Conservation (phyloP, 306 rosid species). For the Rubus parviflorus region DNA sequence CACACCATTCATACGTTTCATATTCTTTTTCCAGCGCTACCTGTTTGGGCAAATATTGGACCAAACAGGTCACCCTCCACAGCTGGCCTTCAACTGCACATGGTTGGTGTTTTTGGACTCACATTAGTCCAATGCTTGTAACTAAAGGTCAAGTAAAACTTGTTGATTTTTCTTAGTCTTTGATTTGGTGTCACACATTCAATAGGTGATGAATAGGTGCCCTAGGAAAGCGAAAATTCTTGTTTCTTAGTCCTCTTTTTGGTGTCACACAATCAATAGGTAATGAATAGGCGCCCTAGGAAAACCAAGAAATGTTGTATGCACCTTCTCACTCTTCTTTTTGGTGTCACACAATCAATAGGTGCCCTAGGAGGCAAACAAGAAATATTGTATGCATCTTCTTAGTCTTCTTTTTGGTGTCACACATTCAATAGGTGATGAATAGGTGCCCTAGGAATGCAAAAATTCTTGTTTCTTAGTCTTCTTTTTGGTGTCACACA, state of each 20-base stretch:
- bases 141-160: background rate
- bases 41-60: background rate
- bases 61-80: background rate
- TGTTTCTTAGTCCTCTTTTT: background rate
- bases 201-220: too few species aligned
- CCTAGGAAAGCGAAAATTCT: too few species aligned
- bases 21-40: background rate
- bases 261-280: too few species aligned
- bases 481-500: background rate
- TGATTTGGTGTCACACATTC: background rate
- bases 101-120: background rate
- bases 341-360: background rate
- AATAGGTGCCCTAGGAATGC: background rate
- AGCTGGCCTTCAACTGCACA: conserved; percentile 6
- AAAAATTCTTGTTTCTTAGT: too few species aligned
- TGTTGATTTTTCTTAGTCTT: background rate
- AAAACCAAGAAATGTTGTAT: background rate
- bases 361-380: background rate
- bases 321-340: too few species aligned
- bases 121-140: background rate
- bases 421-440: background rate
- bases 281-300: too few species aligned
- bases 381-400: background rate
- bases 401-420: background rate
- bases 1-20: background rate